Base-by-base conservation (phyloP, 345 rosid genomes). In the Toxicodendron radicans region DNA sequence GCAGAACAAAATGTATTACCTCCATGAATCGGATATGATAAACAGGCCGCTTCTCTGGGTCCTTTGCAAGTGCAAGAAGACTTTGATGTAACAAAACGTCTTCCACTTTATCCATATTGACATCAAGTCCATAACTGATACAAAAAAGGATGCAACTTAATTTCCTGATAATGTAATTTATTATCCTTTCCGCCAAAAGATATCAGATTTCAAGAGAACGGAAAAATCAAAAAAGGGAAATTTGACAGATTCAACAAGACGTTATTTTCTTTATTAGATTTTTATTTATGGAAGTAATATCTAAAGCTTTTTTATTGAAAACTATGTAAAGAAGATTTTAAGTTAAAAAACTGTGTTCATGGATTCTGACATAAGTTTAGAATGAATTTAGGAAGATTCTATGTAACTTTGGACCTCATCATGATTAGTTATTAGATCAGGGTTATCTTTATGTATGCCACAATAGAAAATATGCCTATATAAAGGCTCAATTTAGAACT, bases 101-200 rank as follows among this genome's bases (percentile, higher is more conserved):
- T 27, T 89, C 90, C 72, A 78, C 89, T 81, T 82, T 83, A 72
- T 87, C 96, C 86, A 90, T 72, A 79, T 90, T 87, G 78, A 90
- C 84, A 77, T 91, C 93, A 65, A 84, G 86, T 30, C 79, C 85
- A 77, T 91, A 91, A 76, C 95, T 91, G 86, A 69, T 27, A 71
- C 17, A 62, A 57, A 53, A 14, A 43, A 70, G 24, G 21, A 65
- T 30, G 71, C 51, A 66, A 66, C 27, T 24, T 60, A 60, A 60
- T 18, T 17, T 17, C 46, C 32, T 17, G 21, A n/a, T 13, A 20
- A 0, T 3, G 14, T 21, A 60, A n/a, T 16, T 21, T 18, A 30
- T 27, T 18, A 45, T 17, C 4, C 16, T 24, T 58, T 45, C 11
- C 14, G 66, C 74, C 41, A 23, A 27, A 66, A n/a, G 48, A 32